Conservation (phyloP, 179 eudicot genomes). For the Corrigiola litoralis region DNA sequence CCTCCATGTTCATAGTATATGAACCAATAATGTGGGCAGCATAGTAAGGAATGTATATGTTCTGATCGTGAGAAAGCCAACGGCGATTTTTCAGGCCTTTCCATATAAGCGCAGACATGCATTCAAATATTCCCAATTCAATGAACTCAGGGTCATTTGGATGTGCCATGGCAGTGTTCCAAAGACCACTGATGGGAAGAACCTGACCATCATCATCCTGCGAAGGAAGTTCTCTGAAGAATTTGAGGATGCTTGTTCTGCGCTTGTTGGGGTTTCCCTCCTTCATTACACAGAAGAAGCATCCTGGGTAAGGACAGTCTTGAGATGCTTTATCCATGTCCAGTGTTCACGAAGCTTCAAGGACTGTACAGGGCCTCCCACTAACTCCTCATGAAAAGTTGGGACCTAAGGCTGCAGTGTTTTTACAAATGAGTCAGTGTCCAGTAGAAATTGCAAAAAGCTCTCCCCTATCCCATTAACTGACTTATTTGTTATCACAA, state of each 20-base stretch:
- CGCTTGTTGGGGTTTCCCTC: constrained; percentile 80
- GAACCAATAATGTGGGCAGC: constrained; percentile 86
- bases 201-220: constrained; percentile 88
- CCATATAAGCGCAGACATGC: constrained; percentile 81
- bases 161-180: constrained; percentile 93
- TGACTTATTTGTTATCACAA: not conserved
- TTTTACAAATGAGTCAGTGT: not conserved
- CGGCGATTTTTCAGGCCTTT: constrained; percentile 76
- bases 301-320: constrained; percentile 82
- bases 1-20: constrained; percentile 84
- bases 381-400: constrained; percentile 13
- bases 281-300: constrained; percentile 87
- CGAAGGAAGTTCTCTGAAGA: constrained; percentile 77
- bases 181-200: constrained; percentile 79
- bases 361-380: constrained; percentile 2
- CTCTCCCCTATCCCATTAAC: not conserved
- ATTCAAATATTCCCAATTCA: constrained; percentile 71
- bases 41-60: constrained; percentile 75
- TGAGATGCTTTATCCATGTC: constrained; percentile 59
- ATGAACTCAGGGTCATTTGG: constrained; percentile 85
- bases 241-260: constrained; percentile 61
- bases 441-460: constrained; percentile 1
- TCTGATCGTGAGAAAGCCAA: constrained; percentile 81
- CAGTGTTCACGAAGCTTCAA: constrained; percentile 13
- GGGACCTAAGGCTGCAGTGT: constrained; percentile 14